phyloP scores from a whole-genome alignment of 805 yeast species.

The Yarrowia sp. region DNA sequence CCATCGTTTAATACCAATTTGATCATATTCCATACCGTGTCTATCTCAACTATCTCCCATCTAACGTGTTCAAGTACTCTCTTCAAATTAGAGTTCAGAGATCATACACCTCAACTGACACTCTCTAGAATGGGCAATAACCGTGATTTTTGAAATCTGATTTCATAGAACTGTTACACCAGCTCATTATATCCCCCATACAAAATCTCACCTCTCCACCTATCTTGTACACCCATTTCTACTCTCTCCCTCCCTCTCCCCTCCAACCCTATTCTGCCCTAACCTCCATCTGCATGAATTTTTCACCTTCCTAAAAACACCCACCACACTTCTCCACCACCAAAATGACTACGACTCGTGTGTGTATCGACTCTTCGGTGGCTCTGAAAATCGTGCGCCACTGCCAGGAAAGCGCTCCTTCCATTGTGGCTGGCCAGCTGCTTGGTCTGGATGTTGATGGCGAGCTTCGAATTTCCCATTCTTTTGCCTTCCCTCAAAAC shows the following conservation, averaged over 20 bases:
- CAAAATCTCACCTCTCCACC: background rate
- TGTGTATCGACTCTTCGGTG: constrained; percentile 32
- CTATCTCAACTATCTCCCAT: too few species aligned
- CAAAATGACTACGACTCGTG: constrained; percentile 27
- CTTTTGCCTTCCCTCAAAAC: constrained; percentile 61
- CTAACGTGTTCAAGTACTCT: background rate
- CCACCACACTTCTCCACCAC: background rate
- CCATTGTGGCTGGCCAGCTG: constrained; percentile 64
- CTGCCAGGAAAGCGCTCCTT: constrained; percentile 60
- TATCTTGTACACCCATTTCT: background rate
- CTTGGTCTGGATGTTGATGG: constrained; percentile 66
- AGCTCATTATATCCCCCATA: too few species aligned
- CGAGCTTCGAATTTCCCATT: constrained; percentile 50
- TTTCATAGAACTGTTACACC: too few species aligned
- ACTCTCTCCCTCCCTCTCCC: background rate
- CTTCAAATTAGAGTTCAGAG: background rate
- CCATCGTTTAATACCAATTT: too few species aligned
- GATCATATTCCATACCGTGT: too few species aligned
- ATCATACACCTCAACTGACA: too few species aligned
- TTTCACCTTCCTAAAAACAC: constrained; percentile 5
- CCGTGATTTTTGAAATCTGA: too few species aligned
- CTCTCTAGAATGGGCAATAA: background rate
- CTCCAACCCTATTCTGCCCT: background rate
- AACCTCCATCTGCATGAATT: constrained; percentile 16
- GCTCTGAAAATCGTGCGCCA: constrained; percentile 62